A percentile compares a stretch with the other conserved stretches of the same genome.
Evolutionary conservation across 2,329 filamentous ascomycete genomes (phyloP).

Genomic region (Graphiopsis chlorocephala): DNA sequence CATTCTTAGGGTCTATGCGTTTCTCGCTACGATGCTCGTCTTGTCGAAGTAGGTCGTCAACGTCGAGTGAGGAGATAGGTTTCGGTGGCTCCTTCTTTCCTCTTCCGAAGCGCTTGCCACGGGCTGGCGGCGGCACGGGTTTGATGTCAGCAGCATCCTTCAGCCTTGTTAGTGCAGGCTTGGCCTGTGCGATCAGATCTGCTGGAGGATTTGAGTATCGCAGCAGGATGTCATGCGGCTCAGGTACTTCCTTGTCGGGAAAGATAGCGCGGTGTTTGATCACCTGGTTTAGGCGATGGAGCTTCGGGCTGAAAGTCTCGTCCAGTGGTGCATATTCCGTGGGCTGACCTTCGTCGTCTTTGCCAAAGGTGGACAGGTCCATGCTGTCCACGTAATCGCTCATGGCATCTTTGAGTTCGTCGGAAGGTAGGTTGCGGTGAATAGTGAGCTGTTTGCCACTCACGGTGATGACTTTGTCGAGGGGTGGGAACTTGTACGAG

Average conservation of each 20-base stretch:
- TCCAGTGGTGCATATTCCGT: conserved; percentile 74
- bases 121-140: conserved; percentile 53
- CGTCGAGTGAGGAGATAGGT: conserved; percentile 84
- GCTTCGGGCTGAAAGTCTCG: conserved; percentile 76
- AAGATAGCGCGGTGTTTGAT: conserved; percentile 79
- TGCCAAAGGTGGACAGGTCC: conserved; percentile 72
- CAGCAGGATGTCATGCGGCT: conserved; percentile 62
- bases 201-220: conserved; percentile 72
- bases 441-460: conserved; percentile 75
- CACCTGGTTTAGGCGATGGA: conserved; percentile 87
- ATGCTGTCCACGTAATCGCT: conserved; percentile 88
- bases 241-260: conserved; percentile 61
- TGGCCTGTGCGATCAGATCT: conserved; percentile 59
- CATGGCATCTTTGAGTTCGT: conserved; percentile 77
- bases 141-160: conserved; percentile 74
- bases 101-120: conserved; percentile 55
- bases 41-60: conserved; percentile 71
- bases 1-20: conserved; percentile 66
- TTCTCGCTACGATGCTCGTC: conserved; percentile 48
- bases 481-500: conserved; percentile 83
- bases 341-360: conserved; percentile 67
- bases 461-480: conserved; percentile 85
- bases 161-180: conserved; percentile 60
- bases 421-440: conserved; percentile 77
- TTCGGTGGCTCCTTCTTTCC: conserved; percentile 60